Evolutionary conservation across 352 stramenopile genomes (phyloP), one percentile per base, ranked within the genome.

Genomic region (Phytopythium boreale): DNA sequence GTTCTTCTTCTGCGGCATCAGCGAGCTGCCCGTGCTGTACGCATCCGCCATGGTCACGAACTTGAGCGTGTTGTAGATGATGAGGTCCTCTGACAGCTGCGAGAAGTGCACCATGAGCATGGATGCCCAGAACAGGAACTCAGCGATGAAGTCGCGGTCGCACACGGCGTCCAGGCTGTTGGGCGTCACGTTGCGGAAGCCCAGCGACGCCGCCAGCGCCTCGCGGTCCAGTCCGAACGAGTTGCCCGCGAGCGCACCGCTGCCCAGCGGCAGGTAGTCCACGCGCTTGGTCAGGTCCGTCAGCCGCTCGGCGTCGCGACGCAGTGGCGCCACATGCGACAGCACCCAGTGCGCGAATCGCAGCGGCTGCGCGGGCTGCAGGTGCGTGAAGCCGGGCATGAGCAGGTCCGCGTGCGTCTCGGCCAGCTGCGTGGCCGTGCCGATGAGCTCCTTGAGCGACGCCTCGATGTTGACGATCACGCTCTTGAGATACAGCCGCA

Each of bases 1-100:
- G 79, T 99, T 99, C 80, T 99, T 99, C 93, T 99, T 99, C 81
- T 99, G 97, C n/a, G 97, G 97, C 97, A 99, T 99, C 53, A 99
- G 84, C 22, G 89, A 98, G 72, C 91, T 98, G 64, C 97, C 97
- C 1, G 97, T 99, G 59, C 94, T 97, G 84, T 99, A 99, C 10
- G 96, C 96, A 71, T 99, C 97, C 49, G 95, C 94, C 73, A 99
- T 98, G 19, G 91, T 93, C 56, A 99, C 93, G 67, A 95, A 97
- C 78, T 92, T 93, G 72, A 95, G 76, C 56, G 78, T 98, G 87
- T 91, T 98, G 93, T 89, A 98, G 72, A 99, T 99, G 74, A 99
- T 99, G 41, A 99, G 78, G 81, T 99, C 97, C 75, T 99, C 97
- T 7, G 97, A 97, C 66, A 98, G 92, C 75, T 99, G 96, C 72